Evolutionary conservation across 208 protist genomes (phyloP).

Genomic region (Crithidia acanthocephali): DNA sequence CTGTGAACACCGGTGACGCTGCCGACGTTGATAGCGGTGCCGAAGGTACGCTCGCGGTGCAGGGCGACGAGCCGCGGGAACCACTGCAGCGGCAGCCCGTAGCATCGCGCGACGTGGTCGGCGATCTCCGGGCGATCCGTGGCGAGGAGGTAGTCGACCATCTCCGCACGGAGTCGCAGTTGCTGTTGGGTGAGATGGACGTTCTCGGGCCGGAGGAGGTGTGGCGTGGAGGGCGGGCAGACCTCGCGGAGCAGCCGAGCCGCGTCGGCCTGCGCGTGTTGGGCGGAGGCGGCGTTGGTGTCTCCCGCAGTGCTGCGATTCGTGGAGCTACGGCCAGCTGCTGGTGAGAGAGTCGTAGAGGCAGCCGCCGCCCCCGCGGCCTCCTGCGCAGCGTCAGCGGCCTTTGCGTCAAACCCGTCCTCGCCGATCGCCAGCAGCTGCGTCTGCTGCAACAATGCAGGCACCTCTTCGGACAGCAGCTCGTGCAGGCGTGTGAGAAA

Average conservation of each 20-base stretch:
- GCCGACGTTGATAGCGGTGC: not conserved
- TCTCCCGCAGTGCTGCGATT: not conserved
- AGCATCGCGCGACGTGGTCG: slow-evolving; percentile 56
- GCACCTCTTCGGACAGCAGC: slow-evolving; percentile 51
- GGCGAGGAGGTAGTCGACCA: slow-evolving; percentile 81
- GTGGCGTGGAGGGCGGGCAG: slow-evolving; percentile 61
- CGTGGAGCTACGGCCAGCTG: not conserved
- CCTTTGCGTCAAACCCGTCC: slow-evolving; percentile 1
- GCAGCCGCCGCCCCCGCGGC: not conserved
- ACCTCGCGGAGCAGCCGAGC: slow-evolving; percentile 43
- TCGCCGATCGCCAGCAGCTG: slow-evolving; percentile 36
- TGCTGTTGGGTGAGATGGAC: slow-evolving; percentile 45
- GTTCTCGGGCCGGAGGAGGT: slow-evolving; percentile 55
- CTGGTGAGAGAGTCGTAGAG: not conserved
- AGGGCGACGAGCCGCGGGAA: slow-evolving; percentile 64
- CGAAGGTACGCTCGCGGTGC: slow-evolving; percentile 25
- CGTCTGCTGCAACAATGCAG: slow-evolving; percentile 47
- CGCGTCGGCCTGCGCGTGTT: slow-evolving; percentile 20
- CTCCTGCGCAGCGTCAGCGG: not conserved
- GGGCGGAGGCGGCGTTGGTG: not conserved
- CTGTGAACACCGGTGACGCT: not conserved
- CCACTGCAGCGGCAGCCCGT: slow-evolving; percentile 73
- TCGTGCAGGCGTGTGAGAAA: slow-evolving; percentile 40
- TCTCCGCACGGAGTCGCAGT: slow-evolving; percentile 71
- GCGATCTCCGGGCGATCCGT: slow-evolving; percentile 67